Evolutionary conservation across 352 stramenopile species (phyloP), one percentile per base, ranked within the genome.

Genomic region (Globisporangium emineosum): DNA sequence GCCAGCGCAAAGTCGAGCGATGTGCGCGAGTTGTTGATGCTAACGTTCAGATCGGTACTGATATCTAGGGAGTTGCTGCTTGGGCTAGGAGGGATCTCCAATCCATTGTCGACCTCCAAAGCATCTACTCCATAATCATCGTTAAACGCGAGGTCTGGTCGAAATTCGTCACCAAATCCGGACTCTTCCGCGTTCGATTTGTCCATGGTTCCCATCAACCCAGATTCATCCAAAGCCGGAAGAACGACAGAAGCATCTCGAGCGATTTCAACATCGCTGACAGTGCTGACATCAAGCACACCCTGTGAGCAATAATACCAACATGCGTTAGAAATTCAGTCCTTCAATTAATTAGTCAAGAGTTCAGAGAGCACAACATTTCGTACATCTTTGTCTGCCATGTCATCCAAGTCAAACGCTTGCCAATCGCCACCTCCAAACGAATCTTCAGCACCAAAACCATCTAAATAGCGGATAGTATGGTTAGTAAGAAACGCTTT

Each of bases 241-340:
- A 88, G 61, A 0, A 68, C 69, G 1, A 69, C 78, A 29, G 91
- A 86, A 2, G 83, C 86, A 40, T 95, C 79, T 68, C 86, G 83
- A 23, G 78, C 83, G 21, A 93, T 69, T 85, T 95, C 86, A 69
- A 96, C 84, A 52, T 94, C 86, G 65, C 88, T 93, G 5, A 94
- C 73, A 21, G 69, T 47, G 43, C 86, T 94, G 1, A 78, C 73
- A 67, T 96, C 77, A 37, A 94, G 65, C 57, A 67, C 69, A 21
- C 66, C 79, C 45, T 66, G 64, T 30, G 23, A 50, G 13, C 33
- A 30, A n/a, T 13, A 43, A 33, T 12, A 17, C 10, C 25, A 53
- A 15, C 19, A 55, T 52, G 33, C 15, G 23, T 58, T 19, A 42
- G 19, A 30, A 19, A 45, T 47, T 17, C 40, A 47, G 21, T 47